These are phyloP conservation scores for Phytophthora agathidicida DNA, from an alignment of 352 stramenopile species.

Conservation along the genomic window DNA sequence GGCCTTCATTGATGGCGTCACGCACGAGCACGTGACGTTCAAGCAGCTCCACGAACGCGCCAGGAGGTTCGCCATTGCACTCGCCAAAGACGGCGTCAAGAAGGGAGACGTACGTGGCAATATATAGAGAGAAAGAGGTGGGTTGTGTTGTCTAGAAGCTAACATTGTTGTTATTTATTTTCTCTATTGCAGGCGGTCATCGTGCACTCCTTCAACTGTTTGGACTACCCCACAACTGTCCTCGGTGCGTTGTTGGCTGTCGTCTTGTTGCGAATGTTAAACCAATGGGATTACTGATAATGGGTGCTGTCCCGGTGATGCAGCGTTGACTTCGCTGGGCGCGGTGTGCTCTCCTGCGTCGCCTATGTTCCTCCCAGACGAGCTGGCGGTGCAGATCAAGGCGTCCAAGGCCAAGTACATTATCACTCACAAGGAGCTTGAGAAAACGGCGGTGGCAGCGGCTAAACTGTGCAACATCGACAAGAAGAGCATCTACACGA, in stretches of 20 bases:
- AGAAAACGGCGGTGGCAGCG: constrained; percentile 55
- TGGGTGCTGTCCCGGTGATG: constrained; percentile 1
- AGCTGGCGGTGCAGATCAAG: constrained; percentile 55
- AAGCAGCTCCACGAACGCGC: constrained; percentile 43
- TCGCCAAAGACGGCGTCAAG: constrained; percentile 52
- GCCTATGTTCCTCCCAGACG: constrained; percentile 54
- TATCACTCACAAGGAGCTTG: constrained; percentile 59
- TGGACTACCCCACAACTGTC: constrained; percentile 64
- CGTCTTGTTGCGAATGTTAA: constrained; percentile 7
- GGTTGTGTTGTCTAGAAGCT: no score
- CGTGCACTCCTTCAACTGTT: constrained; percentile 72
- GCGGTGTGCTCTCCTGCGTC: constrained; percentile 64
- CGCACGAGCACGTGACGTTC: constrained; percentile 54
- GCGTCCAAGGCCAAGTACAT: constrained; percentile 56
- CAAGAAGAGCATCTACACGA: constrained; percentile 53
- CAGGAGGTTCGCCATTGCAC: constrained; percentile 45
- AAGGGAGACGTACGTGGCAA: constrained; percentile 47
- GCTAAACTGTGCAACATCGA: constrained; percentile 32
- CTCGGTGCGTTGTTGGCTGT: constrained; percentile 39
- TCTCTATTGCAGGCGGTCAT: constrained; percentile 56
- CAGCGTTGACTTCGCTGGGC: constrained; percentile 55
- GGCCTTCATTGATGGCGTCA: constrained; percentile 65
- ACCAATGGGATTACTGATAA: constrained; percentile 4
- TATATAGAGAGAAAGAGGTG: neutral
- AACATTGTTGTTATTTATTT: neutral